Evolutionary conservation across 2,329 filamentous ascomycete genomes (phyloP), one percentile per base, ranked within the genome.

Genomic region (Sarocladium brachiariae): DNA sequence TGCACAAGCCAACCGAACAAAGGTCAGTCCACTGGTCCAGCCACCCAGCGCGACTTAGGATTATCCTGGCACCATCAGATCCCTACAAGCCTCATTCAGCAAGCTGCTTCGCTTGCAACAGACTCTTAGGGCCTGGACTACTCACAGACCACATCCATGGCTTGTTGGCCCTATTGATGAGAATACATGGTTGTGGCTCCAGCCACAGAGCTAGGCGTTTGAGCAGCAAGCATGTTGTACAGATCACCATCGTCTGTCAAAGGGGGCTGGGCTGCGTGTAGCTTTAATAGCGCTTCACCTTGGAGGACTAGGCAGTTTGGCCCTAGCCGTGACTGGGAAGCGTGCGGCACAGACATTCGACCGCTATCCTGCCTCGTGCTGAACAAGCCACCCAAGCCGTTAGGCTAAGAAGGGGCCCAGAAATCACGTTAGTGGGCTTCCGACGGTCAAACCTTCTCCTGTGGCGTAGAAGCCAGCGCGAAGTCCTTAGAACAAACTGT

Each of bases 1-100:
- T 47, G 43, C 43, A 47, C 43, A 25, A 47, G 43, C 43, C 43
- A 47, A 18, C 25, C 18, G 27, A 16, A 18, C 25, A 47, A 47
- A 7, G 27, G 43, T 33, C 43, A 47, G 25, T 16, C 23, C 43
- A 47, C 43, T 33, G 27, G 43, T 21, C 43, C 43, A 47, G 43
- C 43, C 43, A 47, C 43, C 43, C n/a, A 23, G 10, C 19, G 21
- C 16, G 19, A 23, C 16, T 30, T 18, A 9, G 43, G 25, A 33
- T 33, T 16, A 45, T 47, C 43, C 43, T 23, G 25, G 43, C 21
- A 21, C 13, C 24, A 30, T 47, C 10, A 21, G 35, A n/a, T n/a
- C n/a, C 16, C 35, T 39, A 23, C 43, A 43, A 25, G 39, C 39
- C 39, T 43, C 37, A 18, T 19, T 21, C 11, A n/a, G 18, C 11